Evolutionary conservation across 2,329 filamentous ascomycete genomes (phyloP).

Genomic region (Ophiocordyceps camponoti-floridani): DNA sequence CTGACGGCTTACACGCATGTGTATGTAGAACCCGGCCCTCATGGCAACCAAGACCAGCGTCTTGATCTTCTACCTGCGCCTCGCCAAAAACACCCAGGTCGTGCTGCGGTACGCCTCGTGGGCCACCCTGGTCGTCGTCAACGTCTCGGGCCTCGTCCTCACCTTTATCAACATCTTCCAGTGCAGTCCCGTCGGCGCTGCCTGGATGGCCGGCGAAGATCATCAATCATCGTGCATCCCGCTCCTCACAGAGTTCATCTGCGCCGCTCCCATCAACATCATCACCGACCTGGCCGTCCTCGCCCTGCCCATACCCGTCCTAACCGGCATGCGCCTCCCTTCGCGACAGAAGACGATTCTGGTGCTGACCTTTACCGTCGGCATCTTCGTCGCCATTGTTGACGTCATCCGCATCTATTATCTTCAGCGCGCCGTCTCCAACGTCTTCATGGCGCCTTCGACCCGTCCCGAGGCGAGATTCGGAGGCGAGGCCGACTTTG

Average conservation of each 20-base stretch:
- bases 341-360: slow-evolving; percentile 76
- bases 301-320: slow-evolving; percentile 70
- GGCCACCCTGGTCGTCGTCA: slow-evolving; percentile 59
- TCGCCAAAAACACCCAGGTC: slow-evolving; percentile 60
- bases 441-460: slow-evolving; percentile 18
- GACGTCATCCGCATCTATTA: slow-evolving; percentile 85
- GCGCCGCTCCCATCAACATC: slow-evolving; percentile 78
- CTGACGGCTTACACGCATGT: too few species aligned
- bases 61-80: slow-evolving; percentile 70
- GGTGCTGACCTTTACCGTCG: slow-evolving; percentile 69
- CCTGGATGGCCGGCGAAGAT: slow-evolving; percentile 31
- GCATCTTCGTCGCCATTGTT: slow-evolving; percentile 73
- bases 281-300: slow-evolving; percentile 80
- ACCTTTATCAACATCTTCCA: slow-evolving; percentile 81
- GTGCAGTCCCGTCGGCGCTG: slow-evolving; percentile 56
- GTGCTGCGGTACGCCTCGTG: slow-evolving; percentile 73
- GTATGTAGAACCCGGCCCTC: slow-evolving; percentile 58
- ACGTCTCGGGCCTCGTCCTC: slow-evolving; percentile 57
- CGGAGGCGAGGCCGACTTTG: slow-evolving; percentile 33
- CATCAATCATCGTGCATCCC: slow-evolving; percentile 30
- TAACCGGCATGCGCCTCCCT: slow-evolving; percentile 73
- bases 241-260: slow-evolving; percentile 44
- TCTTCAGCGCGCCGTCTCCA: slow-evolving; percentile 52
- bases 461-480: slow-evolving; percentile 24
- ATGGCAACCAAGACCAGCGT: slow-evolving; percentile 92